Base-by-base conservation (phyloP, 768 basidiomycete species). In the Termitomyces sp. region DNA sequence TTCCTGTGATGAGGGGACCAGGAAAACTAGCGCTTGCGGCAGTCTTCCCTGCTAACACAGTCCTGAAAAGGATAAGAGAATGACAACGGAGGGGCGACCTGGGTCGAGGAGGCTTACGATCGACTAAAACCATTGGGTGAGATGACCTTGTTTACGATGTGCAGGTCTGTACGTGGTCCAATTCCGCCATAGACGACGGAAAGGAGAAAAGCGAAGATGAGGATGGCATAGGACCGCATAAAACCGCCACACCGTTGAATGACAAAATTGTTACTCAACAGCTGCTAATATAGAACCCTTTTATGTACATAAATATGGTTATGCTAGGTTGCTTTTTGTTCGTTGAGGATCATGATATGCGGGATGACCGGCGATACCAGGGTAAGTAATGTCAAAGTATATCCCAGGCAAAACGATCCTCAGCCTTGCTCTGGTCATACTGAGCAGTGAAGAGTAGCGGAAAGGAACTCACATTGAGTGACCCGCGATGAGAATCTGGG, bases 1-100 rank as follows among this genome's bases (percentile, higher is more conserved):
- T 38, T 41, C 56, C 56, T 10, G 56, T 50, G 28, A 57, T 57
- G 40, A 49, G 47, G 4, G 56, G 46, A 6, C 56, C 56, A 13
- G 47, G 56, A 50, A 57, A 55, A 10, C 35, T 51, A 23, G 35
- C 50, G 10, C 56, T 47, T 23, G 5, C 30, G 14, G 44, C 9
- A 8, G 44, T 56, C 2, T 47, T 36, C 47, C 55, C 56, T n/a
- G 56, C 56, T 12, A 57, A 30, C 14, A 57, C 56, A 1, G 47
- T n/a, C 18, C 56, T 57, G 20, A n/a, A 23, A 47, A 18, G 12
- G 13, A 43, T 9, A 20, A 28, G 28, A 32, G 38, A 28, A 18
- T n/a, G 1, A 32, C 10, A 18, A 33, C 10, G 8, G 9, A 43
- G 7, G 0, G 28, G 13, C 3, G 6, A 5, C n/a, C 5, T 2